Conservation (phyloP, 164 flowering plant species). For the Magnolia changhungtana region DNA sequence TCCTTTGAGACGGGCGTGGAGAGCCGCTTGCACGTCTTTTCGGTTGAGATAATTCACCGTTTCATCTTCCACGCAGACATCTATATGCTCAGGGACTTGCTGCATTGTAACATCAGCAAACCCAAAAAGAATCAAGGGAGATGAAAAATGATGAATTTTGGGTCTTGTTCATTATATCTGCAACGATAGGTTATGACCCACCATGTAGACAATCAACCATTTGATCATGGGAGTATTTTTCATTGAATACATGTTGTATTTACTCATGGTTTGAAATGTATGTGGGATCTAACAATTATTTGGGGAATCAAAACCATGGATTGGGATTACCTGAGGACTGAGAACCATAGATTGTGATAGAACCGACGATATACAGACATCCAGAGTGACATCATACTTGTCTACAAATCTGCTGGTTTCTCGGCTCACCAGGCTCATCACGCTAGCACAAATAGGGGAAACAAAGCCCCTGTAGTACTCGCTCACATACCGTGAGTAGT, state of each 20-base stretch:
- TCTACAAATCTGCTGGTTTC: constrained; percentile 80
- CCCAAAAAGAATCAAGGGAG: constrained; percentile 1
- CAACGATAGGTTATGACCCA: too few relatives aligned
- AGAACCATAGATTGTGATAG: constrained; percentile 63
- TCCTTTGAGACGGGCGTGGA: constrained; percentile 82
- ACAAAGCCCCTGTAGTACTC: constrained; percentile 75
- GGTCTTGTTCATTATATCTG: too few relatives aligned
- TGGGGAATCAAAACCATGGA: too few relatives aligned
- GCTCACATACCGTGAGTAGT: constrained; percentile 79
- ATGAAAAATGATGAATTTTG: background rate
- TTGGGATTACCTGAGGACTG: constrained; percentile 51
- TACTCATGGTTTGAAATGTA: too few relatives aligned
- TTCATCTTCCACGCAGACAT: constrained; percentile 94
- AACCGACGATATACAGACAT: constrained; percentile 82
- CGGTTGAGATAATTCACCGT: constrained; percentile 72
- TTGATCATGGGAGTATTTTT: too few relatives aligned
- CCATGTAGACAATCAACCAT: too few relatives aligned
- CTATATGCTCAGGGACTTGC: constrained; percentile 58
- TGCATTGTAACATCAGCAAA: constrained; percentile 13
- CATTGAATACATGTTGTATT: too few relatives aligned
- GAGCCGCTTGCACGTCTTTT: constrained; percentile 73
- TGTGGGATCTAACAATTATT: too few relatives aligned
- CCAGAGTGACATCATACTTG: constrained; percentile 90
- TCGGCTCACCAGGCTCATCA: constrained; percentile 60
- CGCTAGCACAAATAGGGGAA: constrained; percentile 71